phyloP scores from a whole-genome alignment of 2,329 filamentous ascomycete species.

The Verticillium alfalfae region DNA sequence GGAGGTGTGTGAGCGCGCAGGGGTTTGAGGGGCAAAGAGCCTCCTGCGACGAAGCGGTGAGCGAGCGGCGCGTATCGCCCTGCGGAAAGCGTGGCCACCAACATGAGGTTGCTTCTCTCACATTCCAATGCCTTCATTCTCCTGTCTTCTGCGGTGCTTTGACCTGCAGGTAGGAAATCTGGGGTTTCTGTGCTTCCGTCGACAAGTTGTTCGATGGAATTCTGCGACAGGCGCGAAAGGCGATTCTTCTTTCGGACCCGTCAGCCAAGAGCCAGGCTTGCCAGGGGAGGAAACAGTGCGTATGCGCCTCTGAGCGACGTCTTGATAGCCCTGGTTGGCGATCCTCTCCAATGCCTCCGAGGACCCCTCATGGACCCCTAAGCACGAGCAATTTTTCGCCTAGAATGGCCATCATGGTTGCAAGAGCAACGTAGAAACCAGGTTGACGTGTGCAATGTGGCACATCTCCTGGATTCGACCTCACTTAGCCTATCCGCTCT shows the following conservation, averaged over 20 bases:
- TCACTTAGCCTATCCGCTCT: background rate
- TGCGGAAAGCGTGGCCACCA: background rate
- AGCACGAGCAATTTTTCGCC: background rate
- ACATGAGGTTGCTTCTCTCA: background rate
- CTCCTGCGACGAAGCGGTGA: slow-evolving; percentile 12
- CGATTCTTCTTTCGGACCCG: background rate
- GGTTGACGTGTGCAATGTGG: background rate
- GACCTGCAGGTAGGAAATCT: background rate
- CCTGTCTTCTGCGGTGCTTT: background rate
- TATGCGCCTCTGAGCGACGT: background rate
- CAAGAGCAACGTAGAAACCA: background rate
- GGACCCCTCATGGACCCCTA: background rate
- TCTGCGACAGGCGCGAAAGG: background rate
- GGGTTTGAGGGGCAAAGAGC: background rate
- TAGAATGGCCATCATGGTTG: background rate
- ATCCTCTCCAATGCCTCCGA: background rate
- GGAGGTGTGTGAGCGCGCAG: slow-evolving; percentile 7
- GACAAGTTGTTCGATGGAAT: background rate
- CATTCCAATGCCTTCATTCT: background rate
- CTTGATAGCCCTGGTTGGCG: background rate
- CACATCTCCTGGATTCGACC: background rate
- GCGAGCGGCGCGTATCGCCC: slow-evolving; percentile 10
- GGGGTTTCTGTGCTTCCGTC: background rate
- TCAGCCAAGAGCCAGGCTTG: background rate
- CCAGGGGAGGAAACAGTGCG: background rate